Conservation (phyloP, 768 basidiomycete species). For the Hypholoma fasciculare region DNA sequence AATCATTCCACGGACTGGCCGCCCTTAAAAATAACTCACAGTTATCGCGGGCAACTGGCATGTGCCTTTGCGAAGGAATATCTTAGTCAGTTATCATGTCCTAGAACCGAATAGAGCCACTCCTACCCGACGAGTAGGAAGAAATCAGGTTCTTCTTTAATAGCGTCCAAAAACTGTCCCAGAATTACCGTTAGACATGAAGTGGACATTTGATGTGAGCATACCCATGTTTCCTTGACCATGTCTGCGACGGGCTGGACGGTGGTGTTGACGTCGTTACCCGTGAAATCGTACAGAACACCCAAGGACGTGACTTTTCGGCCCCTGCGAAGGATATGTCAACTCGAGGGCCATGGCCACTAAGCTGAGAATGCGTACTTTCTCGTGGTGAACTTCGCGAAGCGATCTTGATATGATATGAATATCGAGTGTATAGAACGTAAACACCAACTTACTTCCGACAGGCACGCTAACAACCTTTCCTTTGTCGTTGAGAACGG, state of each 20-base stretch:
- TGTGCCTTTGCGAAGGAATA: constrained; percentile 54
- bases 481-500: constrained; percentile 47
- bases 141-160: constrained; percentile 78
- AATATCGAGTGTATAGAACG: neutral
- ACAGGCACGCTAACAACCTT: constrained; percentile 35
- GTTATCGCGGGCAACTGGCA: constrained; percentile 73
- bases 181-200: neutral
- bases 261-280: constrained; percentile 69
- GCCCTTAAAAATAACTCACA: constrained; percentile 38
- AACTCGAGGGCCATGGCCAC: too few species aligned
- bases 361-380: constrained; percentile 44
- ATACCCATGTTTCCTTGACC: constrained; percentile 79
- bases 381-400: constrained; percentile 69
- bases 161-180: constrained; percentile 71
- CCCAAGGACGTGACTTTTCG: constrained; percentile 78
- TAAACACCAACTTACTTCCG: constrained; percentile 27
- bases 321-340: constrained; percentile 39
- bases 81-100: neutral
- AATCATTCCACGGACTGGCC: neutral
- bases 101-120: neutral
- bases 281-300: constrained; percentile 75
- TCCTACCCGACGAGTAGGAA: constrained; percentile 74
- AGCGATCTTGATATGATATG: constrained; percentile 42
- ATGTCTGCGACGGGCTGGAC: constrained; percentile 74
- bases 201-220: constrained; percentile 11